Base-by-base conservation (phyloP, 192 early-diverging fungal species). In the Spinellus fusiger region DNA sequence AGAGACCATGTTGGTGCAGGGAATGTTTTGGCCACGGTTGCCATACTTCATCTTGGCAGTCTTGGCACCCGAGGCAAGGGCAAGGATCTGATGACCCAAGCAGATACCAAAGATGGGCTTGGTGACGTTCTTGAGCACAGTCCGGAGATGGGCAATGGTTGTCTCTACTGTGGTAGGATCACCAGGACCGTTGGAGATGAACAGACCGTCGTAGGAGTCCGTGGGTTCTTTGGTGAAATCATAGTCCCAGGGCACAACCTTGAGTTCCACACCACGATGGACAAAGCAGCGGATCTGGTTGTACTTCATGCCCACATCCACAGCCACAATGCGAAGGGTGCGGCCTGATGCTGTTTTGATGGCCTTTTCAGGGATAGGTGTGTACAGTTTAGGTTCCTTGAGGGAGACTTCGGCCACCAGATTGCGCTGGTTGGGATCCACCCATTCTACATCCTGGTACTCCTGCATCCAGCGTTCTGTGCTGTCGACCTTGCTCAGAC, bases 11-110 rank as follows among this genome's bases (percentile, higher is more conserved):
- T 98, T 85, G 0, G 95, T 97, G 80, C 96, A 99, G 29, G 96
- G 96, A 64, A 99, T 98, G 80, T 99, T 99, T 71, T 99, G 96
- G 26, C 96, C 96, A 69, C 96, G 90, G 83, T 99, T 99, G 67
- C 96, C 96, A 68, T 89, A 99, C 69, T 93, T 93, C 90, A 99
- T 92, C 81, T 99, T 99, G 68, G 81, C 82, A 28, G 96, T 98
- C 62, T 79, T 73, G 7, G 93, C 96, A 15, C 95, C 95, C 8
- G 94, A 77, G 7, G 96, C 96, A 60, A 99, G 81, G 20, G 94
- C 93, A 44, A 96, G 69, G 33, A 99, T 79, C 77, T 99, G 96
- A 76, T 99, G 96, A 13, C 96, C 96, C n/a, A 99, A 77, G 82
- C 96, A 99, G 68, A 99, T 99, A 70, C 96, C 96, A 78, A 99